These are phyloP conservation scores for Diaporthe citri DNA, from an alignment of 2,329 filamentous ascomycete species.

Conservation along the genomic window DNA sequence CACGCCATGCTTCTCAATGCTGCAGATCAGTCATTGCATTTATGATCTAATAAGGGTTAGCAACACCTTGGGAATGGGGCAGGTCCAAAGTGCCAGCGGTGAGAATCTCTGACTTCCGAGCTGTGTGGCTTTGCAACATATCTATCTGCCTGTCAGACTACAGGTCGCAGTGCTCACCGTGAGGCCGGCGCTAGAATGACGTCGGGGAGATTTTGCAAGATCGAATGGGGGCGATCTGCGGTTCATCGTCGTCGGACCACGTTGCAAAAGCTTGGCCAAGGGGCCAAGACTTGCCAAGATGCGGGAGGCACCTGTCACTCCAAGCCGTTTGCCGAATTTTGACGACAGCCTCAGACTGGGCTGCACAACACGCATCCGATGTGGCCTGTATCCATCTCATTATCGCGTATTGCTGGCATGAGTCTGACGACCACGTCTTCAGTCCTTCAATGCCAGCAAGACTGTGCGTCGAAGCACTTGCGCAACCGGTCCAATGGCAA, in stretches of 20 bases:
- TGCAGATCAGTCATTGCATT: not conserved
- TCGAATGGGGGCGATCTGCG: conserved; percentile 27
- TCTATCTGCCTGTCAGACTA: not conserved
- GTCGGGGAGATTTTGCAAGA: not conserved
- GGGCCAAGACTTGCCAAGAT: conserved; percentile 34
- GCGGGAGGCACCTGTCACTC: conserved; percentile 30
- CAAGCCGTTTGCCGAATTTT: conserved; percentile 18
- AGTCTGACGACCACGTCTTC: conserved; percentile 13
- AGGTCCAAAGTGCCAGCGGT: not conserved
- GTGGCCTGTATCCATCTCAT: not conserved
- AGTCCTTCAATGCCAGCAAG: conserved; percentile 24
- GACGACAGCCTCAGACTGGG: conserved; percentile 20
- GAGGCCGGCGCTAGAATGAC: conserved; percentile 7
- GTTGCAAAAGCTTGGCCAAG: conserved; percentile 37
- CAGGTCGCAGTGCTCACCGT: not conserved
- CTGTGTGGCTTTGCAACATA: not conserved
- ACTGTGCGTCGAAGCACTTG: conserved; percentile 22
- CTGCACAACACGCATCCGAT: not conserved
- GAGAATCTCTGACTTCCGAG: no score
- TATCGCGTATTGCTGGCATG: not conserved
- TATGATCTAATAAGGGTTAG: not conserved
- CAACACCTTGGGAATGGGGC: not conserved
- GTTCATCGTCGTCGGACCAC: conserved; percentile 22
- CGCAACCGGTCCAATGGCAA: not conserved
- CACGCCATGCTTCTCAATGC: not conserved